Conservation (phyloP, 345 rosid species). For the Kandelia obovata region DNA sequence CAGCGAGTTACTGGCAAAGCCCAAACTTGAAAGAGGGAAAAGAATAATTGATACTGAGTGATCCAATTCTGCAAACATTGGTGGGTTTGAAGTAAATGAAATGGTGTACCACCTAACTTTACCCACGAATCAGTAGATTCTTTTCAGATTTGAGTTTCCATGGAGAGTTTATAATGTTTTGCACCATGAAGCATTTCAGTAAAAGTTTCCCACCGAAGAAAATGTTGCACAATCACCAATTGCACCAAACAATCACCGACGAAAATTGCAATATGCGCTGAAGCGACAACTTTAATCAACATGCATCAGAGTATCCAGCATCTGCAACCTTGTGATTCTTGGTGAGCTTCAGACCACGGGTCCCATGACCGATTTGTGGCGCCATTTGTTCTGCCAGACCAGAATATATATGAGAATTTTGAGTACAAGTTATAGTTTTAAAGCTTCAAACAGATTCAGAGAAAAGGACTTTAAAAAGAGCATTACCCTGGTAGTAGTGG, state of each 20-base stretch:
- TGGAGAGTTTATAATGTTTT: constrained; percentile 12
- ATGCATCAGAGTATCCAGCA: constrained; percentile 59
- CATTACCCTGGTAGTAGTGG: constrained; percentile 67
- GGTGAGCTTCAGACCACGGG: constrained; percentile 77
- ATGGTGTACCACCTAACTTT: constrained; percentile 24
- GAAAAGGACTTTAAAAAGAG: neutral
- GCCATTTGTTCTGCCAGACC: constrained; percentile 54
- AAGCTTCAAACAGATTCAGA: neutral
- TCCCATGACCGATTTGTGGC: constrained; percentile 69
- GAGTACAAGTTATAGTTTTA: neutral
- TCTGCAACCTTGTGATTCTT: constrained; percentile 57
- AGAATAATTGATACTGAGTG: too few species aligned
- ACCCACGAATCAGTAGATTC: neutral
- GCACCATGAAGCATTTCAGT: constrained; percentile 29
- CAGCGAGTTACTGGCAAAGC: constrained; percentile 82
- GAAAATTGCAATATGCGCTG: constrained; percentile 5
- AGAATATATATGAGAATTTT: neutral
- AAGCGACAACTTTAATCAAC: constrained; percentile 18
- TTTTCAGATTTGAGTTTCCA: neutral
- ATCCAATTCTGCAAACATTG: neutral
- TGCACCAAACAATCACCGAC: neutral
- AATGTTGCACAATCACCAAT: constrained; percentile 22
- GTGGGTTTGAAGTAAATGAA: constrained; percentile 7
- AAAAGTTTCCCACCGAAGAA: constrained; percentile 11
- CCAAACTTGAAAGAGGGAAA: constrained; percentile 33